Percentiles rank a stretch among this genome's conserved stretches.
These are phyloP conservation scores for Fagus sylvatica DNA, from an alignment of 306 rosid species.

Conservation along the genomic window DNA sequence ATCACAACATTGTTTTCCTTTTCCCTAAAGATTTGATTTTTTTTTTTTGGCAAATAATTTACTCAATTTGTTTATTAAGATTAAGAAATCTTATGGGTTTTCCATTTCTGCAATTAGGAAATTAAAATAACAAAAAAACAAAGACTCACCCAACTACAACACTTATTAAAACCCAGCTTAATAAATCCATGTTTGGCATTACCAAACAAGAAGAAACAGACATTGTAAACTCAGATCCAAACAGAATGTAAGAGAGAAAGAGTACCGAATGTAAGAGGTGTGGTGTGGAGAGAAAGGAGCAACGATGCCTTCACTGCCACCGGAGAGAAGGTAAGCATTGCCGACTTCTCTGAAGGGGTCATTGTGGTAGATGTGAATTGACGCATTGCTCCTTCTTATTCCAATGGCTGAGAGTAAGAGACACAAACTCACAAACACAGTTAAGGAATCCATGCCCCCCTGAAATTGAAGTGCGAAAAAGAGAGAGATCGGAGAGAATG, in stretches of 20 bases:
- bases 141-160: too few species aligned
- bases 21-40: neutral
- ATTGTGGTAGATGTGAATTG: slow-evolving; percentile 71
- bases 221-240: too few species aligned
- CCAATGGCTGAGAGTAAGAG: slow-evolving; percentile 21
- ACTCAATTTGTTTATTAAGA: neutral
- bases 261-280: slow-evolving; percentile 69
- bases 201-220: too few species aligned
- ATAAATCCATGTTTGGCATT: too few species aligned
- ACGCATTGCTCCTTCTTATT: slow-evolving; percentile 46
- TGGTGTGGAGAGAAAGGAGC: slow-evolving; percentile 40
- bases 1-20: neutral
- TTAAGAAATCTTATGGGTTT: too few species aligned
- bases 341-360: slow-evolving; percentile 73
- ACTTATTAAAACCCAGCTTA: too few species aligned
- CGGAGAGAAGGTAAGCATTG: slow-evolving; percentile 85
- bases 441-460: slow-evolving; percentile 47
- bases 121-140: too few species aligned
- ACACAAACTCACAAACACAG: slow-evolving; percentile 19
- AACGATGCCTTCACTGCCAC: slow-evolving; percentile 89
- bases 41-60: neutral
- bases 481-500: slow-evolving; percentile 38
- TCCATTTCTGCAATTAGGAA: too few species aligned
- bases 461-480: neutral
- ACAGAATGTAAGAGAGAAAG: too few species aligned